Evolutionary conservation across 305 asterid genomes (phyloP).

Genomic region (Fraxinus greggii): DNA sequence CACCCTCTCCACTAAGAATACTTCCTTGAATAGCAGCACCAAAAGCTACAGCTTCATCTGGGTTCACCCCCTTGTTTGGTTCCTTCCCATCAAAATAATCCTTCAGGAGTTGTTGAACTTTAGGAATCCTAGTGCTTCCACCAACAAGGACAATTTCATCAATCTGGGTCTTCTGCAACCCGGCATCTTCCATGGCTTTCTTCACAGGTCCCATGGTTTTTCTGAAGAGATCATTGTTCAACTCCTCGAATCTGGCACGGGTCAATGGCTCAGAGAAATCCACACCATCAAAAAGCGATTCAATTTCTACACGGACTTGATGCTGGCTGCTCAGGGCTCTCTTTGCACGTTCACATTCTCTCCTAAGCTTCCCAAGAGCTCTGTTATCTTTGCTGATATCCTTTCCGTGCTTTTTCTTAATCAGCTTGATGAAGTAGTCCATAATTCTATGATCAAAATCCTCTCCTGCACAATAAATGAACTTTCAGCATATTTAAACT

Average conservation of each 20-base stretch:
- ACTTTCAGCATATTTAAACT: background rate
- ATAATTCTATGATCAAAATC: slow-evolving; percentile 53
- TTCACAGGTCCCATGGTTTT: slow-evolving; percentile 57
- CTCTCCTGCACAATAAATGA: slow-evolving; percentile 39
- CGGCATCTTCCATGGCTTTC: slow-evolving; percentile 63
- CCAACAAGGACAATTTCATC: slow-evolving; percentile 56
- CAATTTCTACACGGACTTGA: slow-evolving; percentile 55
- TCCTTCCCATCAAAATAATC: slow-evolving; percentile 54
- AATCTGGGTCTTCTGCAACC: slow-evolving; percentile 22
- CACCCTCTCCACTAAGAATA: slow-evolving; percentile 54
- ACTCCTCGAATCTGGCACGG: slow-evolving; percentile 53
- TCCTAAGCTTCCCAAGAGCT: slow-evolving; percentile 58
- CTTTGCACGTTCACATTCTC: slow-evolving; percentile 53
- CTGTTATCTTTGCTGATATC: slow-evolving; percentile 58
- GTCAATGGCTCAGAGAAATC: slow-evolving; percentile 55
- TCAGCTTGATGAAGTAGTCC: slow-evolving; percentile 52
- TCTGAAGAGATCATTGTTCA: slow-evolving; percentile 51
- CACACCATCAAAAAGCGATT: slow-evolving; percentile 44
- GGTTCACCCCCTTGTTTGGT: slow-evolving; percentile 55
- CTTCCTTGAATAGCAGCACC: slow-evolving; percentile 63
- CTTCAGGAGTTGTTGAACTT: slow-evolving; percentile 49
- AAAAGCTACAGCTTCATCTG: slow-evolving; percentile 56
- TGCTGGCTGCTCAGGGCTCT: slow-evolving; percentile 58
- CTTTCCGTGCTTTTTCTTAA: slow-evolving; percentile 50
- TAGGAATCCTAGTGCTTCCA: slow-evolving; percentile 58